Base-by-base conservation (phyloP, 257 asterid species). In the Voacanga thouarsii region DNA sequence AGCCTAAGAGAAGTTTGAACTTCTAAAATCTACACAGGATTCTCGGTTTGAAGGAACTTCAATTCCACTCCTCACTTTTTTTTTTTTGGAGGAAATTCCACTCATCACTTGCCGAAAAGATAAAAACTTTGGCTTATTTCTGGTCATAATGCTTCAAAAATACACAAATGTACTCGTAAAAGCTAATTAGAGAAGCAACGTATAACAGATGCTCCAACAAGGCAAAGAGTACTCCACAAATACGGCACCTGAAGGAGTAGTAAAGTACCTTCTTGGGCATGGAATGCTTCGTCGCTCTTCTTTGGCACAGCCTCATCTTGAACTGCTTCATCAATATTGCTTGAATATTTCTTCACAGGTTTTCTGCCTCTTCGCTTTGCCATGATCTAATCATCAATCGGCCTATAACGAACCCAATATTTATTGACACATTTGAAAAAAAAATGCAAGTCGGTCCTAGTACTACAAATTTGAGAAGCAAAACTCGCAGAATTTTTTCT, bases 361-460 rank as follows among this genome's bases (percentile, higher is more conserved):
- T 43, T 75, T 67, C 71, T 69, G 65, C 86, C 71, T 68, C 84
- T 77, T 74, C 53, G 56, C 79, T 79, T 83, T 33, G 80, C 78
- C 86, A 83, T 83, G 1, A 71, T 37, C 65, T 10, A 57, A 71
- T 66, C 74, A 47, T 16, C 7, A 5, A 47, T 23, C 6, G 41
- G 44, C 43, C 30, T 43, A 50, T 50, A 37, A 64, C 2, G 30
- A 76, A 75, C 65, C 50, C 30, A 71, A 14, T 49, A 18, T 23
- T 0, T 44, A 76, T 39, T 23, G 26, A 55, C 39, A 7, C 33
- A 47, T 12, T 59, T 60, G 5, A 71, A 18, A 33, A 33, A 33
- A 70, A 78, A 28, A 57, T 51, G 68, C 33, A 67, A 67, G 71
- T 15, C 10, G 18, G 47, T 19, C n/a, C 19, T 24, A 8, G 8